Percentiles rank a stretch among this genome's conserved stretches.
Conservation (phyloP, 164 flowering plant genomes). For the Kalanchoe fedtschenkoi region DNA sequence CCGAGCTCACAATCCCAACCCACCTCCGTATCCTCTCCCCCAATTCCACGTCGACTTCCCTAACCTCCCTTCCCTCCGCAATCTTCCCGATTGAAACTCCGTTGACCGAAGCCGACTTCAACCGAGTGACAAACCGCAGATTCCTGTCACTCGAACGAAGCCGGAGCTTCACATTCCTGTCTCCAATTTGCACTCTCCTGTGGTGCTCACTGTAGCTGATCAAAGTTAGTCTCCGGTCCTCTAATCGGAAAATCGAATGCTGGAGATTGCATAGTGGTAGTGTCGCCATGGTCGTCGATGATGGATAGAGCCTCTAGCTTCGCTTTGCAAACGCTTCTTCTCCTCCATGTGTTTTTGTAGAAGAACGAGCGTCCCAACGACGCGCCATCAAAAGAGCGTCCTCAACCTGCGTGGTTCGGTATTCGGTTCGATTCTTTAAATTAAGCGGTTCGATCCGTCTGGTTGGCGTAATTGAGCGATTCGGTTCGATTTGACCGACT, state of each 20-base stretch:
- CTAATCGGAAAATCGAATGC: neutral
- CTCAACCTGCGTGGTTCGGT: too few species aligned
- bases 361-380: too few species aligned
- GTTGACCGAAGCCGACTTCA: slow-evolving; percentile 30
- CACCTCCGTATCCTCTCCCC: slow-evolving; percentile 25
- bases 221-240: neutral
- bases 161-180: neutral
- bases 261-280: neutral
- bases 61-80: slow-evolving; percentile 5
- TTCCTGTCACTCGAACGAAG: neutral
- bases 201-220: neutral
- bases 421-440: too few species aligned
- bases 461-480: too few species aligned
- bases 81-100: slow-evolving; percentile 24
- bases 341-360: neutral
- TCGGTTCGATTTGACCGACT: too few species aligned
- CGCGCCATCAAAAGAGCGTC: too few species aligned
- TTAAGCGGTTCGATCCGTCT: too few species aligned
- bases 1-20: slow-evolving; percentile 23
- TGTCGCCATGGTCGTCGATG: slow-evolving; percentile 1
- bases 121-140: slow-evolving; percentile 2
- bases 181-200: neutral
- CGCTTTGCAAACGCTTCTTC: neutral
- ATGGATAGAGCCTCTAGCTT: neutral
- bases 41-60: slow-evolving; percentile 14